Conservation (phyloP, 768 basidiomycete species). For the Pseudohyphozyma bogoriensis region DNA sequence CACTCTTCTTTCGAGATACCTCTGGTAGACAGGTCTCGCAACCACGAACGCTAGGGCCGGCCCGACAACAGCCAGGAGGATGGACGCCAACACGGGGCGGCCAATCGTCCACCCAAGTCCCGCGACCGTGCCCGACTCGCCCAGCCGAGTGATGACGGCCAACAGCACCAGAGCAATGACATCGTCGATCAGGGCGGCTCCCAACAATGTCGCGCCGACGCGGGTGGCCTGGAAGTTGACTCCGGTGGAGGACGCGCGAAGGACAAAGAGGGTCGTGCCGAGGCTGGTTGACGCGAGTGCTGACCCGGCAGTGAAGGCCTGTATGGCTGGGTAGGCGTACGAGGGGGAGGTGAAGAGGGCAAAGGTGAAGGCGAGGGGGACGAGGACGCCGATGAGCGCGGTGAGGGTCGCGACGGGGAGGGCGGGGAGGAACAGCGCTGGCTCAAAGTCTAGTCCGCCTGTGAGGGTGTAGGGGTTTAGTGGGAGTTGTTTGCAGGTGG, state of each 20-base stretch:
- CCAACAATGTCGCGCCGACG: slow-evolving; percentile 51
- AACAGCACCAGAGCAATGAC: slow-evolving; percentile 54
- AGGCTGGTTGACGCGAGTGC: slow-evolving; percentile 56
- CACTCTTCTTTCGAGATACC: not conserved
- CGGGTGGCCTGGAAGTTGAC: slow-evolving; percentile 44
- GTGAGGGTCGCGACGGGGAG: slow-evolving; percentile 44
- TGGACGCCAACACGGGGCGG: slow-evolving; percentile 50
- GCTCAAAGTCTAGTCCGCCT: slow-evolving; percentile 52
- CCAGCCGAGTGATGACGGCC: slow-evolving; percentile 43
- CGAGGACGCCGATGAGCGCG: slow-evolving; percentile 36
- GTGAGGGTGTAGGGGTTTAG: not conserved
- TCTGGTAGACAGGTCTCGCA: slow-evolving; percentile 31
- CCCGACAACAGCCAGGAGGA: slow-evolving; percentile 45
- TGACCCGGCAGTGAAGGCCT: slow-evolving; percentile 53
- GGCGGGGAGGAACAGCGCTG: slow-evolving; percentile 44
- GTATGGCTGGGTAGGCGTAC: slow-evolving; percentile 31
- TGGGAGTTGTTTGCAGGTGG: not conserved
- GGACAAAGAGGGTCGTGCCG: slow-evolving; percentile 56
- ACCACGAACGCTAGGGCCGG: slow-evolving; percentile 38
- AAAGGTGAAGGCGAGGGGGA: slow-evolving; percentile 48
- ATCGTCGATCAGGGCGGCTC: slow-evolving; percentile 58
- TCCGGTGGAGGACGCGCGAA: slow-evolving; percentile 35
- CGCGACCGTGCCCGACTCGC: not conserved
- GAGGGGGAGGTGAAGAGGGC: slow-evolving; percentile 34
- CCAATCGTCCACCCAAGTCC: slow-evolving; percentile 41